Conservation (phyloP, 495 filamentous ascomycete genomes). For the Pyrenula aspistea region DNA sequence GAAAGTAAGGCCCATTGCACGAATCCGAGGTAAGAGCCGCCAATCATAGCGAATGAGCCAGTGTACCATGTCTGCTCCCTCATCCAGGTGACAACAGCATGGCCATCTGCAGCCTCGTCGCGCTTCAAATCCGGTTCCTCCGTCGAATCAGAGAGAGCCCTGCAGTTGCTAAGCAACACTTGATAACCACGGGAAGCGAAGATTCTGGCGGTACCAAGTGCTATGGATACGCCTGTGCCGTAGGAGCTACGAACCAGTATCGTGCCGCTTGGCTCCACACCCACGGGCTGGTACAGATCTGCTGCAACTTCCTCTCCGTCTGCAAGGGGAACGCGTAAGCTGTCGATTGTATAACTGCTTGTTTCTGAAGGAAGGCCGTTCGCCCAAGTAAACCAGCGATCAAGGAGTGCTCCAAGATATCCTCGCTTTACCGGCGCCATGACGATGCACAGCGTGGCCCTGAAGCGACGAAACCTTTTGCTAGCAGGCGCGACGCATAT, state of each 20-base stretch:
- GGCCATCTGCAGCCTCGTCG: conserved; percentile 14
- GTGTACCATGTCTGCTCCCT: conserved; percentile 21
- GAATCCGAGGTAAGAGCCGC: conserved; percentile 18
- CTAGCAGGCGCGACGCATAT: too few species aligned
- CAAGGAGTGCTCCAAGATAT: conserved; percentile 5
- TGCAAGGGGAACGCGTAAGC: conserved; percentile 13
- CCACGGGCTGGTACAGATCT: conserved; percentile 16
- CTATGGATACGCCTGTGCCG: conserved; percentile 9
- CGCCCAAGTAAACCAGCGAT: conserved; percentile 7
- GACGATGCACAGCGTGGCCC: too few species aligned
- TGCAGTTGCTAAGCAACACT: conserved; percentile 17
- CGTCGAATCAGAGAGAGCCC: conserved; percentile 16
- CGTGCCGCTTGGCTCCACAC: conserved; percentile 7
- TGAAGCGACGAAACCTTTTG: too few species aligned
- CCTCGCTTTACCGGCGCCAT: conserved; percentile 7
- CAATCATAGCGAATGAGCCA: conserved; percentile 19
- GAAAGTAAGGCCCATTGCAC: conserved; percentile 19
- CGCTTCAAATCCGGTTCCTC: conserved; percentile 10
- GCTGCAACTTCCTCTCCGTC: conserved; percentile 17
- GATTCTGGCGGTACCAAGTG: conserved; percentile 10
- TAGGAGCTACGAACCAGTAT: conserved; percentile 17
- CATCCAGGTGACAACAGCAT: conserved; percentile 23
- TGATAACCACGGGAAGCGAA: conserved; percentile 20
- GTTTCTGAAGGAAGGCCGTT: conserved; percentile 5
- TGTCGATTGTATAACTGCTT: conserved; percentile 15